Evolutionary conservation across 1,284 basidiomycete species (phyloP).

Genomic region (Sporisorium iseilematis-ciliati): DNA sequence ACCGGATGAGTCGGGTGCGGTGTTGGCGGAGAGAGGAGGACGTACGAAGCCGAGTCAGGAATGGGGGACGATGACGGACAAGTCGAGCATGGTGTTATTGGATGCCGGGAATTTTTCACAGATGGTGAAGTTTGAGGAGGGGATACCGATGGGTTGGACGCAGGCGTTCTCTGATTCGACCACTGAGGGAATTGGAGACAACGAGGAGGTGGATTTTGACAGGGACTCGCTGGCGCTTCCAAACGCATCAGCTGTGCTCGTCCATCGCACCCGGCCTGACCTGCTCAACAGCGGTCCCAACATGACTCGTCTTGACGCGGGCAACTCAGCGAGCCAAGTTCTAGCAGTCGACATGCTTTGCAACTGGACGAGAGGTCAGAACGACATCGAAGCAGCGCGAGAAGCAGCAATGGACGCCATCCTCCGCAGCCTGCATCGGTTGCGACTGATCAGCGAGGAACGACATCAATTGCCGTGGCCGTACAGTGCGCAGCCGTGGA

Average conservation of each 20-base stretch:
- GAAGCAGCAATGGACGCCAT: constrained; percentile 12
- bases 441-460: constrained; percentile 36
- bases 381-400: not conserved
- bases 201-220: not conserved
- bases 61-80: constrained; percentile 19
- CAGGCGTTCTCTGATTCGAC: not conserved
- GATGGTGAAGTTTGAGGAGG: constrained; percentile 16
- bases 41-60: constrained; percentile 11
- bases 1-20: constrained; percentile 19
- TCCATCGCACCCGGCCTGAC: constrained; percentile 8
- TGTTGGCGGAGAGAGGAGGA: constrained; percentile 14
- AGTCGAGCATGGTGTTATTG: constrained; percentile 20
- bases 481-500: constrained; percentile 28
- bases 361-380: not conserved
- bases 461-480: constrained; percentile 26
- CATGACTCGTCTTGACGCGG: not conserved
- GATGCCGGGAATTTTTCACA: constrained; percentile 36
- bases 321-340: constrained; percentile 4
- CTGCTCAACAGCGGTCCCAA: constrained; percentile 3
- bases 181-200: not conserved
- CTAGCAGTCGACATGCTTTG: constrained; percentile 26
- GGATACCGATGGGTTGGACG: constrained; percentile 40
- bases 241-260: no score
- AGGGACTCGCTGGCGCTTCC: not conserved
- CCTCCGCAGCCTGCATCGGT: constrained; percentile 24